These are phyloP conservation scores for Trichocomaceae sp. DNA, from an alignment of 2,329 filamentous ascomycete species.

Conservation along the genomic window DNA sequence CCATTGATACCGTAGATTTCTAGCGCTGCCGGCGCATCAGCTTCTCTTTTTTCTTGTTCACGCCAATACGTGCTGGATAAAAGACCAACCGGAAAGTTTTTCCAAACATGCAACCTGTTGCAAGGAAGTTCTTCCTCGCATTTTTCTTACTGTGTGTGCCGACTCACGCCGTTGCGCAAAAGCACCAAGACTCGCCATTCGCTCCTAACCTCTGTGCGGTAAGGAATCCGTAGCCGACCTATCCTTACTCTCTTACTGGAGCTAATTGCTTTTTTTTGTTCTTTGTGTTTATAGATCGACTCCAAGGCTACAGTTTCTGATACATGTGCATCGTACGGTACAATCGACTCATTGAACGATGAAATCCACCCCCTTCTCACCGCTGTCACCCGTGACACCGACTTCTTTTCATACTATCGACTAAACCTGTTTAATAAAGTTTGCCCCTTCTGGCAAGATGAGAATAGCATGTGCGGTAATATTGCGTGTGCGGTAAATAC, in stretches of 20 bases:
- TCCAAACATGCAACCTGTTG: constrained; percentile 45
- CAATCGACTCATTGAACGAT: constrained; percentile 76
- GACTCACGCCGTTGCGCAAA: constrained; percentile 41
- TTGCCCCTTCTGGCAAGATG: constrained; percentile 95
- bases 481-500: constrained; percentile 94
- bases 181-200: constrained; percentile 29
- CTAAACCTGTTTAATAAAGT: constrained; percentile 89
- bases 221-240: constrained; percentile 29
- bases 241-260: background rate
- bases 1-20: background rate
- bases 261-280: background rate
- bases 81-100: background rate
- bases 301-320: constrained; percentile 85
- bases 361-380: constrained; percentile 69
- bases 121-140: constrained; percentile 55
- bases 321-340: constrained; percentile 87
- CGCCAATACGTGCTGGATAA: background rate
- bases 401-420: constrained; percentile 98
- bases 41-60: too few species aligned
- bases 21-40: background rate
- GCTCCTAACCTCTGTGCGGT: constrained; percentile 50
- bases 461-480: constrained; percentile 91
- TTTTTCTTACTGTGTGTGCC: constrained; percentile 53
- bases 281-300: constrained; percentile 58
- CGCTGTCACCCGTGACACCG: constrained; percentile 76